Evolutionary conservation across 139 green algal species (phyloP), one percentile per base, ranked within the genome.

Genomic region (Chlamydomonas asymmetrica): DNA sequence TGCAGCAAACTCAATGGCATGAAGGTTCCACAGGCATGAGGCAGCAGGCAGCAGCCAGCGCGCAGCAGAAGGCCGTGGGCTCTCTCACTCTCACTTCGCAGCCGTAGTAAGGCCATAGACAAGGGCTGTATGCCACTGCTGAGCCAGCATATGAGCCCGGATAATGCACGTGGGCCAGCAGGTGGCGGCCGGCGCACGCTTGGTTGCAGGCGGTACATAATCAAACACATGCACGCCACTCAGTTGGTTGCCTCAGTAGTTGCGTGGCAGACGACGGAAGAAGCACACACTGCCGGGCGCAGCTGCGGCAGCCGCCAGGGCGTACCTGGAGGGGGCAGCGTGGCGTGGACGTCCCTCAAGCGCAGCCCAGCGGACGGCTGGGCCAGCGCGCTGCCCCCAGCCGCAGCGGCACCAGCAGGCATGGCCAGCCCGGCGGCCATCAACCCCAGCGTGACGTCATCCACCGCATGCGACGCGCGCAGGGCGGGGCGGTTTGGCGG

Each of bases 291-390:
- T 37, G 9, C 20, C 57, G 16, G 9, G 9, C 20, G 23, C 57
- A 22, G 9, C 18, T 29, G 23, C 57, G 18, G 9, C 20, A 23
- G 57, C 18, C 20, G 29, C 23, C 13, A n/a, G 45, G 18, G 4
- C 80, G 13, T 50, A 87, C 80, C 74, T 43, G 83, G 81, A 5
- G 80, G 27, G 0, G 63, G 2, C 31, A 97, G 74, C 20, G 85
- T 85, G 56, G 82, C 52, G 69, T 97, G 90, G 40, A 97, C 93
- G 61, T 97, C 82, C 34, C n/a, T 18, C 61, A 97, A n/a, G n/a
- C n/a, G n/a, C n/a, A n/a, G n/a, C n/a, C n/a, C n/a, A n/a, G n/a
- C n/a, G n/a, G n/a, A n/a, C n/a, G n/a, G 71, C 56, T 84, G 75
- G 5, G 60, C 63, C 45, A 52, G 38, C 27, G 52, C 45, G 45